Base-by-base conservation (phyloP, 78 protist species). In the Dictyostelium firmibasis region DNA sequence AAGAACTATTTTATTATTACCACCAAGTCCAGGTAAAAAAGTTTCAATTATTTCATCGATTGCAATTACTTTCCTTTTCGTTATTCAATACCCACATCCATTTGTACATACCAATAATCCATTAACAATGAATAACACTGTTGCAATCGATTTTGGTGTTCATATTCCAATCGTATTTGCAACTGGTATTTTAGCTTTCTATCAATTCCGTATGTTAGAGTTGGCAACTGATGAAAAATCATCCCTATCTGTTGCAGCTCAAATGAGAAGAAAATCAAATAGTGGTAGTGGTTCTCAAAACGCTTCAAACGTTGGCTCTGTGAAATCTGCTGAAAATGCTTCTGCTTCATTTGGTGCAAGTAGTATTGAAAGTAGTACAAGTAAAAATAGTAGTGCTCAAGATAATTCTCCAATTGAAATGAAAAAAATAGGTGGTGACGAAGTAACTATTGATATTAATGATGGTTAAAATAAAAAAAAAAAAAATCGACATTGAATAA, bases 151-250 rank as follows among this genome's bases (percentile, higher is more conserved):
- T 81, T 89, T 41, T 70, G 67, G 78, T 69, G 50, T 89, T 44
- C 94, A 89, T 69, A 81, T 89, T 35, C 94, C 94, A 81, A 89
- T 89, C 82, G 72, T 89, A 9, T 62, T 89, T 78, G 84, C 94
- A 10, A 89, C 94, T 35, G 81, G 83, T 78, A 64, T 89, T 3
- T 69, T 89, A 29, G 94, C 94, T 64, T 81, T 81, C 43, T 89
- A 89, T 50, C 94, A 89, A 81, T 89, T 81, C 33, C 69, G 94
- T 47, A 89, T 89, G 94, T 89, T 89, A n/a, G 94, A 89, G 23
- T 81, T 89, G 50, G 94, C 94, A 16, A 89, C 94, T 33, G 94
- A 89, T 47, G 78, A 33, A n/a, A 89, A 89, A 11, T 89, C 94
- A 16, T 62, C 94, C 1, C 76, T 89, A 2, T 67, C 87, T 13